A percentile compares a stretch with the other conserved stretches of the same genome.
Conservation (phyloP, 768 basidiomycete genomes). For the Mrakia hoshinonis region DNA sequence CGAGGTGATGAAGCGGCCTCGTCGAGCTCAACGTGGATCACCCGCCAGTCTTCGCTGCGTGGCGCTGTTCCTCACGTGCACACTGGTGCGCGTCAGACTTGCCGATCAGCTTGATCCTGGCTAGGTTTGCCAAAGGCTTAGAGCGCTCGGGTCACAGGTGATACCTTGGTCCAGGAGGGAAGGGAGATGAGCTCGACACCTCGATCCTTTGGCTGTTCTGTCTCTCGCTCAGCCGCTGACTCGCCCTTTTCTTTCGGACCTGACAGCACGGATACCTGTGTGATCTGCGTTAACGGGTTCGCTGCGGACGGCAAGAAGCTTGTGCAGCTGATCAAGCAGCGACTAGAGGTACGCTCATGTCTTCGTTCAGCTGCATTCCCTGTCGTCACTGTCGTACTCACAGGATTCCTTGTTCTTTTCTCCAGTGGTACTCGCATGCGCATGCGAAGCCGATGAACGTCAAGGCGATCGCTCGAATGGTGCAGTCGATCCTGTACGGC, state of each 20-base stretch:
- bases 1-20: conserved; percentile 6
- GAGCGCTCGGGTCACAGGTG: no score
- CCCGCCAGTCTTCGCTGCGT: conserved; percentile 19
- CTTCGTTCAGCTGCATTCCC: neutral
- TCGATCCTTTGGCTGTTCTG: neutral
- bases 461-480: conserved; percentile 89
- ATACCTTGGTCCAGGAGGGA: no score
- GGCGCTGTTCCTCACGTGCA: no score
- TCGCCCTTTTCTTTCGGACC: neutral
- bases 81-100: no score
- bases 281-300: conserved; percentile 92
- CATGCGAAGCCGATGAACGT: conserved; percentile 97
- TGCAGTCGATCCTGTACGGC: conserved; percentile 95
- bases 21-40: conserved; percentile 8
- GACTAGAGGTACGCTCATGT: conserved; percentile 66
- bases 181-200: neutral
- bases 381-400: neutral
- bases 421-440: conserved; percentile 92
- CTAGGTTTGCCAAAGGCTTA: no score
- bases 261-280: conserved; percentile 86
- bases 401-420: neutral
- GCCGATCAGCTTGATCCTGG: no score
- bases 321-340: conserved; percentile 89
- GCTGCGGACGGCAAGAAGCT: conserved; percentile 96
- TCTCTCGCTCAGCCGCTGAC: neutral